Conservation (phyloP, 257 asterid genomes). For the Solanum gracilifrons region DNA sequence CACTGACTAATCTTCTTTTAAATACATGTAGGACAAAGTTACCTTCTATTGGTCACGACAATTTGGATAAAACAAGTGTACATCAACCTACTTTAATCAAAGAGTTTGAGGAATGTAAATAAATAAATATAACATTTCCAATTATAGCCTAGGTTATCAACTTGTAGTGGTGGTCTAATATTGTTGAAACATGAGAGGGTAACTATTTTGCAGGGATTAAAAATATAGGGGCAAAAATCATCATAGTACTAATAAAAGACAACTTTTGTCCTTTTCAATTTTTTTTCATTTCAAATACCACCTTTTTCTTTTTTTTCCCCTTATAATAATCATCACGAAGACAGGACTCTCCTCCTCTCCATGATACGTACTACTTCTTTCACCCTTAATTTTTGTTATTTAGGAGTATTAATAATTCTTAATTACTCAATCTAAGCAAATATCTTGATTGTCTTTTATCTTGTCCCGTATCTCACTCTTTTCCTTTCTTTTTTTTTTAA, state of each 20-base stretch:
- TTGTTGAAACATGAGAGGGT: background rate
- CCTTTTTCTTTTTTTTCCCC: background rate
- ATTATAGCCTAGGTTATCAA: background rate
- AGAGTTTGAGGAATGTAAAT: background rate
- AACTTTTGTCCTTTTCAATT: background rate
- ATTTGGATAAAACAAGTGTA: background rate
- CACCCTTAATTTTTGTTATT: background rate
- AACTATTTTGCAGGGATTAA: background rate
- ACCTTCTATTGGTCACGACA: no score
- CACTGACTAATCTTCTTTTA: no score
- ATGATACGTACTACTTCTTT: background rate
- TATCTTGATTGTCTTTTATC: slow-evolving; percentile 18
- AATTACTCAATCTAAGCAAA: slow-evolving; percentile 3
- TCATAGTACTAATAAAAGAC: background rate
- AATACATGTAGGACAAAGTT: no score
- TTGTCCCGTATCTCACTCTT: slow-evolving; percentile 2
- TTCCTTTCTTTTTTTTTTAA: background rate
- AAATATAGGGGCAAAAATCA: background rate
- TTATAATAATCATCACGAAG: background rate
- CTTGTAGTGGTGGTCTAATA: background rate
- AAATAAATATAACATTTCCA: background rate
- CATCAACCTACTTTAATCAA: background rate
- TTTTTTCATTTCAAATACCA: background rate
- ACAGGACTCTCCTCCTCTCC: background rate
- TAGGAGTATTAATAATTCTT: background rate